Conservation (phyloP, 208 protist species). For the Tritrichomonas foetus region DNA sequence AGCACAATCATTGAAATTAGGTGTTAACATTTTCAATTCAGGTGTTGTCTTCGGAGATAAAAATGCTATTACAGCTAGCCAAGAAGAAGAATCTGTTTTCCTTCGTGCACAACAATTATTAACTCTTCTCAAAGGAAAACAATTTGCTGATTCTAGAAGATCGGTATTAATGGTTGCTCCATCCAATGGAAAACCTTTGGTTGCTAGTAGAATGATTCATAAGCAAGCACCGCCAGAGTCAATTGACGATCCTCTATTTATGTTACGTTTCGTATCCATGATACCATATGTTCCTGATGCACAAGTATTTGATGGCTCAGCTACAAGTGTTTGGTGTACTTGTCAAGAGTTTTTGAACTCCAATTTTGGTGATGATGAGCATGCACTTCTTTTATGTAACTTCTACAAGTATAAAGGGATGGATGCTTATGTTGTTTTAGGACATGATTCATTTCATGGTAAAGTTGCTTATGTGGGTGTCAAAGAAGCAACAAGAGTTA, state of each 20-base stretch:
- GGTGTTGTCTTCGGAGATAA: too few relatives aligned
- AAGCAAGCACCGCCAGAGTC: background rate
- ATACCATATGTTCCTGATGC: background rate
- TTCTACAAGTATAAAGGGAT: background rate
- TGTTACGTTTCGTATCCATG: background rate
- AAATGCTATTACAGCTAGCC: background rate
- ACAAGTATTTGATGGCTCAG: background rate
- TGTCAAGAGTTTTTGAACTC: background rate
- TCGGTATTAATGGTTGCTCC: background rate
- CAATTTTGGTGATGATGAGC: slow-evolving; percentile 4
- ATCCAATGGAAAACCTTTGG: background rate
- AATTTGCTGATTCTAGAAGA: background rate
- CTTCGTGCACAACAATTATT: background rate
- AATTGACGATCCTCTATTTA: background rate
- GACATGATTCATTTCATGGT: background rate
- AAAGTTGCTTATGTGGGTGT: background rate
- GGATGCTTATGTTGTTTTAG: background rate
- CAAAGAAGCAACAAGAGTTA: background rate
- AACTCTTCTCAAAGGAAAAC: background rate
- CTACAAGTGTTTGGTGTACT: background rate
- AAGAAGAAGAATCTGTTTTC: background rate
- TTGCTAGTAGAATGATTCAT: slow-evolving; percentile 2
- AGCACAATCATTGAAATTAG: background rate
- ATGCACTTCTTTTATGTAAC: background rate
- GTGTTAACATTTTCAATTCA: too few relatives aligned